A percentile compares a stretch with the other conserved stretches of the same genome.
Conservation (phyloP, 805 yeast species). For the Saccharomycopsis capsularis region DNA sequence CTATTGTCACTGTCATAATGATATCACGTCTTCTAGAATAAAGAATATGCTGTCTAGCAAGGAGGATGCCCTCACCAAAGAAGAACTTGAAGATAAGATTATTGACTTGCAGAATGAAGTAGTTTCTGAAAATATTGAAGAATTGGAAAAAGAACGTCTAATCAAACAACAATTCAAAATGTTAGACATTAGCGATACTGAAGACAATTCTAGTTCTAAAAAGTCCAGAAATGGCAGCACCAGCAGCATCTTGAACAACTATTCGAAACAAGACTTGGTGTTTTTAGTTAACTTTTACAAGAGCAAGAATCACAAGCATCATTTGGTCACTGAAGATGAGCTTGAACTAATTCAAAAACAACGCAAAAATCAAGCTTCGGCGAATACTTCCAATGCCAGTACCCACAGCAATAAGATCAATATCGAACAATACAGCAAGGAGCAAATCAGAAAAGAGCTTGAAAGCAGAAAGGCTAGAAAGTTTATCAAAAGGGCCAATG, state of each 20-base stretch:
- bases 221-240: background rate
- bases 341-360: constrained; percentile 35
- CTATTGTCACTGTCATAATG: constrained; percentile 38
- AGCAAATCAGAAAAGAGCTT: constrained; percentile 27
- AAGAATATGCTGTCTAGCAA: background rate
- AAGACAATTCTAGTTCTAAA: background rate
- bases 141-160: constrained; percentile 20
- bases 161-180: constrained; percentile 19
- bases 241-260: constrained; percentile 13
- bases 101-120: constrained; percentile 19
- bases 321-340: constrained; percentile 62
- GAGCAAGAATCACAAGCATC: constrained; percentile 50
- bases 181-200: constrained; percentile 18
- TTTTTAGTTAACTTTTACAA: constrained; percentile 20
- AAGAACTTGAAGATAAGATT: constrained; percentile 18
- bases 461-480: constrained; percentile 32
- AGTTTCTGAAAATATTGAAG: constrained; percentile 19
- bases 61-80: constrained; percentile 10
- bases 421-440: constrained; percentile 13
- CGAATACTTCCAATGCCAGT: background rate
- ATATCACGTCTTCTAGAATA: constrained; percentile 9
- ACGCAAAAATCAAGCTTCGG: constrained; percentile 14
- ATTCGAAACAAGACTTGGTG: constrained; percentile 17
- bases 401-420: constrained; percentile 5
- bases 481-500: constrained; percentile 28